phyloP scores from a whole-genome alignment of 352 stramenopile species.

The Globisporangium cystogenes region DNA sequence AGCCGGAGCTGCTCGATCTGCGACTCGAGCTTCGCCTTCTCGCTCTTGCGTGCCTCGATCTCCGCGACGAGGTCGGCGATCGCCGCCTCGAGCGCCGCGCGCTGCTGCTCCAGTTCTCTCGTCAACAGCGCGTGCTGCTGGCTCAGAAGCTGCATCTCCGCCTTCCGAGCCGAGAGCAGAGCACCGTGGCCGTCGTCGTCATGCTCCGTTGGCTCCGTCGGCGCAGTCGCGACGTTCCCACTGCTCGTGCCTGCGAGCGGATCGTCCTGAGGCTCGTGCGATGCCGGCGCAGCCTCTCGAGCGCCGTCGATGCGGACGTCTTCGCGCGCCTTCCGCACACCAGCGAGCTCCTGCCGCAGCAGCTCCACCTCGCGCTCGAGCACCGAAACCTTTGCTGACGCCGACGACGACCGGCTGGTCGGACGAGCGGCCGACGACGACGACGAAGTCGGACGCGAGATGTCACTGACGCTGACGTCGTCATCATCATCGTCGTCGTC shows the following conservation, averaged over 20 bases:
- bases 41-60: slow-evolving; percentile 25
- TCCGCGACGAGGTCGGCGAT: slow-evolving; percentile 30
- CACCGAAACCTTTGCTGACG: background rate
- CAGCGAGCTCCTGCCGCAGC: slow-evolving; percentile 22
- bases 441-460: slow-evolving; percentile 6
- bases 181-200: slow-evolving; percentile 1
- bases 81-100: slow-evolving; percentile 11
- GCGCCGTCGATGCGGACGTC: no score
- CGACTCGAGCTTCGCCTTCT: slow-evolving; percentile 47
- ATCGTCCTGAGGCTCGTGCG: background rate
- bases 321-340: background rate
- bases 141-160: slow-evolving; percentile 15
- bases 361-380: slow-evolving; percentile 28
- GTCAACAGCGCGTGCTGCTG: slow-evolving; percentile 12
- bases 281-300: background rate
- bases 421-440: background rate
- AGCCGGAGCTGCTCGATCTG: slow-evolving; percentile 59
- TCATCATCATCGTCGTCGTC: background rate
- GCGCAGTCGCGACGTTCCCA: no score
- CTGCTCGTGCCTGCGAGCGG: background rate
- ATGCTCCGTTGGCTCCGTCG: no score
- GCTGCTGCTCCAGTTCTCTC: slow-evolving; percentile 13
- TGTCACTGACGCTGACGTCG: background rate
- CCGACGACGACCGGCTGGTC: background rate
- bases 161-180: slow-evolving; percentile 2